Evolutionary conservation across 345 rosid species (phyloP), one percentile per base, ranked within the genome.

Genomic region (Linum lewisii): DNA sequence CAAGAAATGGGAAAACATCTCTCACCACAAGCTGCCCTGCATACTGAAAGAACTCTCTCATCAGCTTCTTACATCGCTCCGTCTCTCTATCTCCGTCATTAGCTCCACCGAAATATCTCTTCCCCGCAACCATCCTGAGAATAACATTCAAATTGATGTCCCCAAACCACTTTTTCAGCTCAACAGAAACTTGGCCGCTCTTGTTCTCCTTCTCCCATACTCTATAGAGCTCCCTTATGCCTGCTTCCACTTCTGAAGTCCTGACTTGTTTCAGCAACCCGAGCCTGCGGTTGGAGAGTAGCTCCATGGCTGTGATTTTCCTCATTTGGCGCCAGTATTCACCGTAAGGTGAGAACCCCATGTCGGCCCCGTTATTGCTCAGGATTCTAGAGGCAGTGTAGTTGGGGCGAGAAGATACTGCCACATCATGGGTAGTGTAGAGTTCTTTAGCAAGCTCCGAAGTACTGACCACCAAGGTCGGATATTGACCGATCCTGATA

Each of bases 361-460:
- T 57, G 32, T 7, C 56, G 56, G 61, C 68, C 29, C 34, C 15
- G 44, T 58, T n/a, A 26, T 65, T 25, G 34, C 62, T 36, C 34
- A 58, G 0, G 10, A 50, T 16, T 19, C 29, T 14, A 9, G 15
- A 24, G 37, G 19, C 20, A 1, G 36, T 57, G 20, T 2, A 14
- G 16, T 4, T 4, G 32, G 36, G 34, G n/a, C 24, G 60, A 26
- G 22, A 21, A 37, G 24, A 63, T 32, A 78, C 51, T 23, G 58
- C 63, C 21, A 56, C 59, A 36, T 80, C 84, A 5, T 77, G 38
- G n/a, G 22, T 59, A 37, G 71, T 77, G 70, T 63, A 77, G 54
- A 69, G 54, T 57, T 80, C 82, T 45, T 61, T 75, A 6, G 72
- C 78, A 24, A 64, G 19, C 26, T 79, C 78, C 64, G 57, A 63